Evolutionary conservation across 345 rosid genomes (phyloP), one percentile per base, ranked within the genome.

Genomic region (Noccaea bulbosa): DNA sequence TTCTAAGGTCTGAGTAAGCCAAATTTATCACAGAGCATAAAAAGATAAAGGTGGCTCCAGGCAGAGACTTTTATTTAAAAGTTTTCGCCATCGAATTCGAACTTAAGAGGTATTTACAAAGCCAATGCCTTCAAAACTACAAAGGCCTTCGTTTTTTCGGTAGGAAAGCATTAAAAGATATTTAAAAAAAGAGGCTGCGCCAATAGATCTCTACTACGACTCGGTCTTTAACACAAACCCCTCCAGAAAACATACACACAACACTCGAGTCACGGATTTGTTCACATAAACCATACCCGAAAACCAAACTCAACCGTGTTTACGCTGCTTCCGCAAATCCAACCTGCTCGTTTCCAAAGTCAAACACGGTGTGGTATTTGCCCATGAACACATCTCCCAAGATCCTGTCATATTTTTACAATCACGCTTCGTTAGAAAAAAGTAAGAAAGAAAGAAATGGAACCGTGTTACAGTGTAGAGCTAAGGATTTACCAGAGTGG

Each of bases 341-440:
- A 57, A 94, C 90, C 75, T 81, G 81, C 63, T 54, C 51, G 3
- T 94, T 86, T 20, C 88, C 93, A 7, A 72, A 89, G 81, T 94
- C 99, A 20, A 94, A 91, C 11, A 94, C 88, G 0, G 97, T 94
- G 80, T 94, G 99, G 83, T 81, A 90, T 44, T 80, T 88, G 10
- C 98, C 97, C 96, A 90, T 93, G 86, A 90, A 93, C 50, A 88
- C 71, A 70, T 93, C 98, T 59, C 98, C 98, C 79, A 93, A 11
- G 67, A 93, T 93, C 98, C 97, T 91, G 85, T 72, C 81, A 62
- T 30, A 62, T 32, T 70, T 69, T 69, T 5, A 46, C 14, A 37
- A 64, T 55, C 61, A 30, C 46, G 14, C 9, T 62, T 39, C 1
- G 12, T 64, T 48, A 76, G 56, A 17, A 9, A 53, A 11, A 32